A percentile compares a stretch with the other conserved stretches of the same genome.
These are phyloP conservation scores for Globisporangium paddicum DNA, from an alignment of 352 stramenopile genomes.

Conservation along the genomic window DNA sequence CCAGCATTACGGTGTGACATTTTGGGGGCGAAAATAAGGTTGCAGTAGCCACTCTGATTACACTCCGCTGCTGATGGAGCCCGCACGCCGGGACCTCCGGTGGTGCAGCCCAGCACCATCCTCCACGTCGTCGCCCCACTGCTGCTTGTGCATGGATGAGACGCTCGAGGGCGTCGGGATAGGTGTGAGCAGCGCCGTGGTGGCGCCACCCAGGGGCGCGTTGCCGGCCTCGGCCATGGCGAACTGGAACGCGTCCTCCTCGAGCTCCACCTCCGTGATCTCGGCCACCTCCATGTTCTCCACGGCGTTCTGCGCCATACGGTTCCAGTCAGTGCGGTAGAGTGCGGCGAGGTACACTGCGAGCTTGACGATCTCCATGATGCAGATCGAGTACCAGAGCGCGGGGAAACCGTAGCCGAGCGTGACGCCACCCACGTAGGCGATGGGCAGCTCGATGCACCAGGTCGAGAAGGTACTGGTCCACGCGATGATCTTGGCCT, in stretches of 20 bases:
- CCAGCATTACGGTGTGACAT: too few relatives aligned
- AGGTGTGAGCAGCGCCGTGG: conserved; percentile 54
- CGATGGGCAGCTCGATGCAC: conserved; percentile 44
- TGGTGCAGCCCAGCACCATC: too few relatives aligned
- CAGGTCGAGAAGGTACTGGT: conserved; percentile 36
- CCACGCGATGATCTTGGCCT: conserved; percentile 40
- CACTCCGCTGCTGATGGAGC: too few relatives aligned
- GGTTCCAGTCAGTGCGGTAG: conserved; percentile 33
- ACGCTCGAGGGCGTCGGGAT: conserved; percentile 8
- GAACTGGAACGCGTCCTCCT: conserved; percentile 24
- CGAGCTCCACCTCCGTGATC: too few relatives aligned
- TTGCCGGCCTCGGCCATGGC: conserved; percentile 43
- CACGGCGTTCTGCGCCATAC: conserved; percentile 32
- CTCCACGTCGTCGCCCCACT: too few relatives aligned
- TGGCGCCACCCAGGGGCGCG: conserved; percentile 42
- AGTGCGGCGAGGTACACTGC: conserved; percentile 29
- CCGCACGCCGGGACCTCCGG: too few relatives aligned
- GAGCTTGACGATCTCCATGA: conserved; percentile 45
- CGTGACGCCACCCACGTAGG: conserved; percentile 38
- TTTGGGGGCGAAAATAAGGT: too few relatives aligned
- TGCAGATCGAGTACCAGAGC: conserved; percentile 40
- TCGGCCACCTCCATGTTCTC: conserved; percentile 31
- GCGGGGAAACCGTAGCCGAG: conserved; percentile 38
- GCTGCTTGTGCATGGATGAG: too few relatives aligned
- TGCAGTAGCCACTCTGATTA: too few relatives aligned